Conservation (phyloP, 371 early-diverging fungal species). For the Mortierella sp. region DNA sequence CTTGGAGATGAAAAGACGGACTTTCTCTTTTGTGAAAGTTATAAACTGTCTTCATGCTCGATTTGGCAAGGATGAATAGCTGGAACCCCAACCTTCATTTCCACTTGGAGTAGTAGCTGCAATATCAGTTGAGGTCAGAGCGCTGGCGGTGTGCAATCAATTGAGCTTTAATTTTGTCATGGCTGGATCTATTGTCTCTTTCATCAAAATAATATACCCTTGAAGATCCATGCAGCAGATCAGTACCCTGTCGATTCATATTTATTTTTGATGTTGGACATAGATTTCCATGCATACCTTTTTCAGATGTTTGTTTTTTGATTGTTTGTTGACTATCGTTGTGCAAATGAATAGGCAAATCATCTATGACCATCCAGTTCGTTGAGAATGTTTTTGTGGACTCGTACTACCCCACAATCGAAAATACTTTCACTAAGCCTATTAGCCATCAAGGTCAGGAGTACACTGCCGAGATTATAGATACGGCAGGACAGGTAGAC, state of each 20-base stretch:
- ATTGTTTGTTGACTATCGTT: not conserved
- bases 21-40: too few species aligned
- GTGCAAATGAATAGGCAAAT: not conserved
- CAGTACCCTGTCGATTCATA: not conserved
- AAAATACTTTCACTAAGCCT: conserved; percentile 90
- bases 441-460: conserved; percentile 87
- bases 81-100: not conserved
- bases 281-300: not conserved
- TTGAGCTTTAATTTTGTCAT: too few species aligned
- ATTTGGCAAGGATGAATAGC: not conserved
- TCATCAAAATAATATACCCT: too few species aligned
- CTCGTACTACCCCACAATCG: conserved; percentile 96
- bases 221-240: not conserved
- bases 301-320: not conserved
- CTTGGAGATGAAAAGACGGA: too few species aligned
- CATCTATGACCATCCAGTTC: conserved; percentile 89
- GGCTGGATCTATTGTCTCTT: not conserved
- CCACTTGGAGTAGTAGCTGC: not conserved
- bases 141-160: too few species aligned
- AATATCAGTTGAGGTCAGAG: not conserved
- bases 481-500: conserved; percentile 95
- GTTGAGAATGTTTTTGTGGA: conserved; percentile 94
- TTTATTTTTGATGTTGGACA: not conserved
- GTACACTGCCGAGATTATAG: conserved; percentile 92
- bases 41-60: too few species aligned